phyloP scores from a whole-genome alignment of 257 asterid species.

The Henckelia pumila region DNA sequence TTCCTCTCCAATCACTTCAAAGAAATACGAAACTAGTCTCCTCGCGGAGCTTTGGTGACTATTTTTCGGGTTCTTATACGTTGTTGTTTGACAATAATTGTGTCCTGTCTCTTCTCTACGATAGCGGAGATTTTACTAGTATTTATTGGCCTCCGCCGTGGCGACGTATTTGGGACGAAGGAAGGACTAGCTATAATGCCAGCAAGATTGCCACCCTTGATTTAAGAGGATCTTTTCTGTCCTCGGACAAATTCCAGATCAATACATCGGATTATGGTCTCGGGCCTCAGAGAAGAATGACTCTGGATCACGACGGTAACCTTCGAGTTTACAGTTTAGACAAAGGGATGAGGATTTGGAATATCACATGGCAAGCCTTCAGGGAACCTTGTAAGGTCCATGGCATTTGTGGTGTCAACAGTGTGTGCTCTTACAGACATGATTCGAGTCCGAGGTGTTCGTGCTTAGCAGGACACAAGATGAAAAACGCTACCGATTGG shows the following conservation, averaged over 20 bases:
- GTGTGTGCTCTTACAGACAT: slow-evolving; percentile 28
- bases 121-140: slow-evolving; percentile 3
- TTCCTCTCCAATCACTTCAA: slow-evolving; percentile 21
- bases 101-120: slow-evolving; percentile 16
- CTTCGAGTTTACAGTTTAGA: slow-evolving; percentile 36
- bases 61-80: slow-evolving; percentile 23
- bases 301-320: slow-evolving; percentile 31
- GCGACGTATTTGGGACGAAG: not conserved
- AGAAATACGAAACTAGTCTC: slow-evolving; percentile 8
- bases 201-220: slow-evolving; percentile 21
- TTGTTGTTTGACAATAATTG: slow-evolving; percentile 24
- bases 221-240: slow-evolving; percentile 8
- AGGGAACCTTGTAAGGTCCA: slow-evolving; percentile 28
- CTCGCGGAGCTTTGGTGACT: slow-evolving; percentile 10
- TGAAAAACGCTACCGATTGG: slow-evolving; percentile 36
- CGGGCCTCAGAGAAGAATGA: slow-evolving; percentile 20
- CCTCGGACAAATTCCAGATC: slow-evolving; percentile 18
- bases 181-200: slow-evolving; percentile 17
- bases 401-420: slow-evolving; percentile 43
- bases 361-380: slow-evolving; percentile 36
- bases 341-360: slow-evolving; percentile 23
- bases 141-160: slow-evolving; percentile 23
- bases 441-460: slow-evolving; percentile 28
- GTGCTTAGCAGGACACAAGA: slow-evolving; percentile 38
- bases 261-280: slow-evolving; percentile 15